Evolutionary conservation across 305 asterid genomes (phyloP).

Genomic region (Coffea humblotiana): DNA sequence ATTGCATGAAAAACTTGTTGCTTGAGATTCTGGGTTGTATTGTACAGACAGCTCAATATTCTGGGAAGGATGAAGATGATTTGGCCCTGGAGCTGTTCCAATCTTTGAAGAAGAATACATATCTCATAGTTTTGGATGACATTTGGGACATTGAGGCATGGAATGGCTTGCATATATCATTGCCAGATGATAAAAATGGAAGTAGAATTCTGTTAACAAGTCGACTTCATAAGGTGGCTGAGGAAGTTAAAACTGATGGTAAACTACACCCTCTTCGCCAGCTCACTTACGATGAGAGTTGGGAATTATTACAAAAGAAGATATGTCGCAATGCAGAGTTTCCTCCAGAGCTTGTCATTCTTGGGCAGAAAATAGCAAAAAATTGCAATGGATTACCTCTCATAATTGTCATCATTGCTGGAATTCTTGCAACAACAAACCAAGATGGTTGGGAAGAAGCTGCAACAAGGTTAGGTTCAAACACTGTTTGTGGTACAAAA

Average conservation of each 20-base stretch:
- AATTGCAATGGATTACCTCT: background rate
- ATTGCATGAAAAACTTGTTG: background rate
- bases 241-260: too few relatives aligned
- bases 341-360: too few relatives aligned
- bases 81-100: background rate
- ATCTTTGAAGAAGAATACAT: background rate
- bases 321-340: too few relatives aligned
- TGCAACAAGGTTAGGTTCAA: background rate
- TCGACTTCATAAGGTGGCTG: too few relatives aligned
- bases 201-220: background rate
- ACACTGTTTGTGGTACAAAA: background rate
- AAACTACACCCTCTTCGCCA: too few relatives aligned
- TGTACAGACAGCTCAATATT: background rate
- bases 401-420: background rate
- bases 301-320: too few relatives aligned
- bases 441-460: background rate
- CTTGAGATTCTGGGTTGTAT: background rate
- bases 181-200: background rate
- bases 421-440: background rate
- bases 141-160: background rate
- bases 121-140: background rate
- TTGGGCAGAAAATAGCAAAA: background rate
- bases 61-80: background rate
- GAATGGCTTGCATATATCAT: background rate
- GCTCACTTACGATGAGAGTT: too few relatives aligned